Evolutionary conservation across 2,329 filamentous ascomycete genomes (phyloP).

Genomic region (Monosporascus sp.): DNA sequence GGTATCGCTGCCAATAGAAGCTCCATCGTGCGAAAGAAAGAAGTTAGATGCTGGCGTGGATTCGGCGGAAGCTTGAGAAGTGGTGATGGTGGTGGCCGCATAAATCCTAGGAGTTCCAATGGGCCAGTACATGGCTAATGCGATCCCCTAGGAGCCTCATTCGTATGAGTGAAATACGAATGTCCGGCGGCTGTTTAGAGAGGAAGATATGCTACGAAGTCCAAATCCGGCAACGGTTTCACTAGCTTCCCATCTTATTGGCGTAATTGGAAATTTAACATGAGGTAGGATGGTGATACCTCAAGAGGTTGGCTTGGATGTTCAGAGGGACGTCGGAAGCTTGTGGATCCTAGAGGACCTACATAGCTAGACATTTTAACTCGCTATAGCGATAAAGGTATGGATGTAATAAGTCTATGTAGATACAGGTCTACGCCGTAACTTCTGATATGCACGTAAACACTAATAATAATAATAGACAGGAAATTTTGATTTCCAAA

Average conservation of each 20-base stretch:
- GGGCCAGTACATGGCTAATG: slow-evolving; percentile 78
- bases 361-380: too few species aligned
- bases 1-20: slow-evolving; percentile 31
- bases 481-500: too few species aligned
- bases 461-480: too few species aligned
- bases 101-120: slow-evolving; percentile 79
- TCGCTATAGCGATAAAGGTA: too few species aligned
- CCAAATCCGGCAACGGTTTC: slow-evolving; percentile 8
- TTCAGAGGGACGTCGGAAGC: too few species aligned
- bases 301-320: too few species aligned
- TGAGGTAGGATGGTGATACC: too few species aligned
- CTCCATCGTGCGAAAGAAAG: slow-evolving; percentile 57
- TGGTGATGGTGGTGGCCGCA: slow-evolving; percentile 71
- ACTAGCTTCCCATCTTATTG: slow-evolving; percentile 8
- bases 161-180: slow-evolving; percentile 15
- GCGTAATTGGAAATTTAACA: too few species aligned
- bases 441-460: too few species aligned
- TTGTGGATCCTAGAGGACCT: too few species aligned
- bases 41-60: slow-evolving; percentile 29
- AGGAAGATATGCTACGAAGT: background rate
- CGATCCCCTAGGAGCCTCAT: slow-evolving; percentile 28
- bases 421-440: too few species aligned
- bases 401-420: too few species aligned
- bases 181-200: slow-evolving; percentile 6
- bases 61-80: slow-evolving; percentile 47